Conservation (phyloP, 2,329 filamentous ascomycete species). For the Orbilia oligospora region DNA sequence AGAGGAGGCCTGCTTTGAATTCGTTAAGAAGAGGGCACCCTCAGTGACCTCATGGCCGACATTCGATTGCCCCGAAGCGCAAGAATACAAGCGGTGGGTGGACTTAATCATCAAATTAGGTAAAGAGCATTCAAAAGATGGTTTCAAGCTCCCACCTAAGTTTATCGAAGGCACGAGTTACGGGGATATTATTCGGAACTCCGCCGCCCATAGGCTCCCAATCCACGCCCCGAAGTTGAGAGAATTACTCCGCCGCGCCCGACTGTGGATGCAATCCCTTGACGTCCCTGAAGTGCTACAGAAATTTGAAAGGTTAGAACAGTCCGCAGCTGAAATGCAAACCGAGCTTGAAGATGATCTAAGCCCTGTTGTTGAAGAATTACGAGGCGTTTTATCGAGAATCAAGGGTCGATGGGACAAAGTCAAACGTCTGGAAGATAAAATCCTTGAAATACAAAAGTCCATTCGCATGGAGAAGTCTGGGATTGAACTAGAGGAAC, state of each 20-base stretch:
- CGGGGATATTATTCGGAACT: slow-evolving; percentile 53
- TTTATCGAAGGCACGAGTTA: slow-evolving; percentile 29
- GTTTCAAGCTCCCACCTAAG: slow-evolving; percentile 30
- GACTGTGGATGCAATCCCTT: slow-evolving; percentile 33
- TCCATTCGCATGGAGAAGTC: slow-evolving; percentile 9
- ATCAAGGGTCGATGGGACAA: slow-evolving; percentile 16
- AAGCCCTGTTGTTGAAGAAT: slow-evolving; percentile 29
- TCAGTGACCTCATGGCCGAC: slow-evolving; percentile 30
- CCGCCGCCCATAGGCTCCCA: slow-evolving; percentile 51
- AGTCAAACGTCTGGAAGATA: slow-evolving; percentile 22
- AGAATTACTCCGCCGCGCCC: slow-evolving; percentile 26
- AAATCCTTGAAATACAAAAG: slow-evolving; percentile 27
- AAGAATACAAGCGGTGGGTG: slow-evolving; percentile 52
- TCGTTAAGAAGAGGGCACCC: slow-evolving; percentile 28
- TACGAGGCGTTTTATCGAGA: slow-evolving; percentile 16
- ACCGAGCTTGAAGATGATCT: slow-evolving; percentile 31
- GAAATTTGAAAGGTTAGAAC: slow-evolving; percentile 39
- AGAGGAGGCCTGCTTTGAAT: slow-evolving; percentile 46
- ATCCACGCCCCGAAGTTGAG: slow-evolving; percentile 49
- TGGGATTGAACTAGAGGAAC: slow-evolving; percentile 28
- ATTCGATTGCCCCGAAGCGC: slow-evolving; percentile 54
- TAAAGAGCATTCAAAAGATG: slow-evolving; percentile 26
- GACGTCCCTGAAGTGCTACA: slow-evolving; percentile 23
- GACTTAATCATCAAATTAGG: slow-evolving; percentile 39
- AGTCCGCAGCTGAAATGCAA: slow-evolving; percentile 27